Base-by-base conservation (phyloP, 768 basidiomycete species). In the Candolleomyces aberdarensis region DNA sequence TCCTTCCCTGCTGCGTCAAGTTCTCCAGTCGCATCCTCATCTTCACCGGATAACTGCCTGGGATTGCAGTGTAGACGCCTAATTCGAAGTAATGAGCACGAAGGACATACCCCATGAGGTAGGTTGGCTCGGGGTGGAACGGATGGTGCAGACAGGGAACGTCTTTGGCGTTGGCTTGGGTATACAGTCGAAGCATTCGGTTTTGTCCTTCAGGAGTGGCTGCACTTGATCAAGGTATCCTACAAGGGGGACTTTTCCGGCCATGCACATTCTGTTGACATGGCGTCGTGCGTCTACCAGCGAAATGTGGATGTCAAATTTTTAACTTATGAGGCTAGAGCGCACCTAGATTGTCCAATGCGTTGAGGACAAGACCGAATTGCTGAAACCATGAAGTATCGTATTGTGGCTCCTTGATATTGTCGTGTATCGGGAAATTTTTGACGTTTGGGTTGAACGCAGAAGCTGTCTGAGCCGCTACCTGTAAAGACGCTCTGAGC, bases 181-280 rank as follows among this genome's bases (percentile, higher is more conserved):
- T n/a, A 92, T 82, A 66, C n/a, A n/a, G n/a, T n/a, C n/a, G n/a
- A n/a, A n/a, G n/a, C n/a, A n/a, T n/a, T n/a, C n/a, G n/a, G n/a
- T 92, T 29, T 79, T 78, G 68, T 94, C 91, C 94, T 94, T 94
- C 56, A 94, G 75, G 48, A 98, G 79, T 20, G 97, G 96, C 63
- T 97, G 96, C 0, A 98, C 96, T 70, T 99, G 97, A 13, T 97
- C 97, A 7, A 97, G 81, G 71, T 98, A 99, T 0, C 97, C 97
- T 5, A 99, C 93, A 7, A 98, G 80, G 0, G 96, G 96, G 0
- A 96, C 84, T 57, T 83, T 80, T 4, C 91, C 92, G 1, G 96
- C 94, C 81, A 97, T 91, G 72, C 97, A 98, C 88, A 99, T 95
- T 70, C 89, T 91, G 78, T 98, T 98, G 54, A 98, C 95, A 70